Percentiles rank a stretch among this genome's conserved stretches.
Conservation (phyloP, 768 basidiomycete genomes). For the Jaapia argillacea region DNA sequence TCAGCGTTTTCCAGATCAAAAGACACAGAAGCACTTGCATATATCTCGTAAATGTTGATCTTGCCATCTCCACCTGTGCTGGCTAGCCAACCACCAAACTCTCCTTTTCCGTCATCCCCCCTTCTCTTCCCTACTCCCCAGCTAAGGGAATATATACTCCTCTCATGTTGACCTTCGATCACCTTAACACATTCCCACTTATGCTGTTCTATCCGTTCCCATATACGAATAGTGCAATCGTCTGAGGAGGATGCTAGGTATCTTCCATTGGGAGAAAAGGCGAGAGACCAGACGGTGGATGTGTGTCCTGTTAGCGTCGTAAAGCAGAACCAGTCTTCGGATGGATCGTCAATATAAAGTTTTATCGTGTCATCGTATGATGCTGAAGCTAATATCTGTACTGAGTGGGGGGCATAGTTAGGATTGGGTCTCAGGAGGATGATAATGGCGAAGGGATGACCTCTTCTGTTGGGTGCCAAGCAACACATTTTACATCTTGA, state of each 20-base stretch:
- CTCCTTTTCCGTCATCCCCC: constrained; percentile 16
- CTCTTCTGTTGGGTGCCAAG: constrained; percentile 96
- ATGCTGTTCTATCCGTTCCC: constrained; percentile 57
- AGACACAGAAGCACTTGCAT: constrained; percentile 24
- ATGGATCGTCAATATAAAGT: constrained; percentile 86
- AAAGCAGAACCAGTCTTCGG: constrained; percentile 90
- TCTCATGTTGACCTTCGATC: constrained; percentile 50
- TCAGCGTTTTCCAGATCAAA: not conserved
- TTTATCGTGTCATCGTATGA: constrained; percentile 97
- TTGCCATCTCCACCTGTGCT: constrained; percentile 81
- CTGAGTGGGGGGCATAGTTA: constrained; percentile 12
- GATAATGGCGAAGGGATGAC: constrained; percentile 28
- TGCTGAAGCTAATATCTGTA: constrained; percentile 86
- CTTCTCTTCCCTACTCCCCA: constrained; percentile 44
- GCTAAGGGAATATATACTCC: constrained; percentile 73
- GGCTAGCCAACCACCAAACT: constrained; percentile 63
- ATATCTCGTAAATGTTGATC: constrained; percentile 74
- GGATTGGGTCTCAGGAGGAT: not conserved
- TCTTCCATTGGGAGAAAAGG: constrained; percentile 67
- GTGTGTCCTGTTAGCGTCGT: constrained; percentile 70
- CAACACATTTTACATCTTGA: constrained; percentile 92
- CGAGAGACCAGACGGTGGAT: constrained; percentile 88
- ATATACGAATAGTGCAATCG: constrained; percentile 74
- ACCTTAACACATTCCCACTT: constrained; percentile 55
- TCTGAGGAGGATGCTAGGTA: constrained; percentile 88